Evolutionary conservation across 768 basidiomycete genomes (phyloP).

Genomic region (Tricholoma sp.): DNA sequence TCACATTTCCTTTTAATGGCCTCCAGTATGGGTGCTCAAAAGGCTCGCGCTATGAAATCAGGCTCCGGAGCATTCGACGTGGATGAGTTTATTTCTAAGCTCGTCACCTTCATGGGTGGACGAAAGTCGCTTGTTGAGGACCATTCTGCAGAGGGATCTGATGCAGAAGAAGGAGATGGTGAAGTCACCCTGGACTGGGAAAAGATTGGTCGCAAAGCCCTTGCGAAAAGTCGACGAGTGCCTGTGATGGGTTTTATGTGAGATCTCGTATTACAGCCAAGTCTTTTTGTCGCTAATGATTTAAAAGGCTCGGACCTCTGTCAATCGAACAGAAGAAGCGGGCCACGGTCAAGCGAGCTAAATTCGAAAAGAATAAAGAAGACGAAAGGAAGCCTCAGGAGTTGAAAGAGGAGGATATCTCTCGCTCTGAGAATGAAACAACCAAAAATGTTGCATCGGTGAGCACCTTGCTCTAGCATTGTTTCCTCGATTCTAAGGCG

Average conservation of each 20-base stretch:
- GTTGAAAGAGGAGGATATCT: conserved; percentile 77
- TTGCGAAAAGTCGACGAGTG: conserved; percentile 74
- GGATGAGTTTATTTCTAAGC: conserved; percentile 81
- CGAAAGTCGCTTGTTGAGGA: conserved; percentile 39
- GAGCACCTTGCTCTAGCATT: conserved; percentile 16
- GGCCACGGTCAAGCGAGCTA: conserved; percentile 50
- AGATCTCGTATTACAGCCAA: conserved; percentile 15
- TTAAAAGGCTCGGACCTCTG: conserved; percentile 84
- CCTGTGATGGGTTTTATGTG: conserved; percentile 89
- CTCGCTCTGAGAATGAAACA: conserved; percentile 82
- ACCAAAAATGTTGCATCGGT: conserved; percentile 79
- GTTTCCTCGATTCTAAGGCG: not conserved
- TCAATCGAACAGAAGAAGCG: conserved; percentile 83
- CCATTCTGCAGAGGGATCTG: conserved; percentile 39
- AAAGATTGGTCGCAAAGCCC: conserved; percentile 76
- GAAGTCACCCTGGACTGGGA: conserved; percentile 69
- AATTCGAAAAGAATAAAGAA: conserved; percentile 66
- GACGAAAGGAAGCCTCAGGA: conserved; percentile 72
- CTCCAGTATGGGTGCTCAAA: conserved; percentile 74
- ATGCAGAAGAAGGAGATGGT: conserved; percentile 47
- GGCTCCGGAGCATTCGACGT: conserved; percentile 87
- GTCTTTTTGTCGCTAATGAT: conserved; percentile 10
- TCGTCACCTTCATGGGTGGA: conserved; percentile 75
- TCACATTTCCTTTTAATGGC: conserved; percentile 74
- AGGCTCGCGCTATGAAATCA: conserved; percentile 89